Percentiles rank a stretch among this genome's conserved stretches.
phyloP scores from a whole-genome alignment of 2,329 filamentous ascomycete species.

The Aotearoamyces nothofagi region DNA sequence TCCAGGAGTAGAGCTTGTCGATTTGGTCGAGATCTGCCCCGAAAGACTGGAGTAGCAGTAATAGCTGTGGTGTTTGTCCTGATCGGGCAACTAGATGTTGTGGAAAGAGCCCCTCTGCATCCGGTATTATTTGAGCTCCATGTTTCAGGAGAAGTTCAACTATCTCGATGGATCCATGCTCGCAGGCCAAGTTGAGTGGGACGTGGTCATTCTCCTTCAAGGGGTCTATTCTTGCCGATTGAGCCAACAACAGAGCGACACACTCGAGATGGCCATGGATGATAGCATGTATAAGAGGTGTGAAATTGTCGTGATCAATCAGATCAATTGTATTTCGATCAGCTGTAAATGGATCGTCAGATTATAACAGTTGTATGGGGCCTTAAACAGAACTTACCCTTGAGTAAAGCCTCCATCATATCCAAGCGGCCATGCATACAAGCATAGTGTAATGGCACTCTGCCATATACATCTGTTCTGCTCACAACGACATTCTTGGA shows the following conservation, averaged over 20 bases:
- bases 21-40: slow-evolving; percentile 83
- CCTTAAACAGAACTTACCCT: slow-evolving; percentile 28
- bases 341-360: slow-evolving; percentile 23
- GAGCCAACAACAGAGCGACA: slow-evolving; percentile 61
- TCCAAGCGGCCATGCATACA: slow-evolving; percentile 85
- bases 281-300: slow-evolving; percentile 86
- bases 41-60: slow-evolving; percentile 68
- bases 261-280: slow-evolving; percentile 74
- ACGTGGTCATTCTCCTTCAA: slow-evolving; percentile 81
- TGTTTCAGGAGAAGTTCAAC: slow-evolving; percentile 73
- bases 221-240: slow-evolving; percentile 74
- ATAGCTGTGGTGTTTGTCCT: slow-evolving; percentile 63
- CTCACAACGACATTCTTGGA: slow-evolving; percentile 59
- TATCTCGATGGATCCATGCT: slow-evolving; percentile 75
- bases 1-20: slow-evolving; percentile 96
- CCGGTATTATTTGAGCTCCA: slow-evolving; percentile 70
- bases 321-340: slow-evolving; percentile 66
- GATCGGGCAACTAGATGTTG: slow-evolving; percentile 91
- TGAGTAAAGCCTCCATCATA: slow-evolving; percentile 62
- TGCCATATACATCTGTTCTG: slow-evolving; percentile 81
- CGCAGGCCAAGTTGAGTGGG: slow-evolving; percentile 86
- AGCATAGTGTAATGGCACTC: slow-evolving; percentile 88
- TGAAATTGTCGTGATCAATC: slow-evolving; percentile 95
- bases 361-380: neutral
- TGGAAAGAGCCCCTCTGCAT: slow-evolving; percentile 93